Conservation (phyloP, 148 eudicot species). For the Silene latifolia region DNA sequence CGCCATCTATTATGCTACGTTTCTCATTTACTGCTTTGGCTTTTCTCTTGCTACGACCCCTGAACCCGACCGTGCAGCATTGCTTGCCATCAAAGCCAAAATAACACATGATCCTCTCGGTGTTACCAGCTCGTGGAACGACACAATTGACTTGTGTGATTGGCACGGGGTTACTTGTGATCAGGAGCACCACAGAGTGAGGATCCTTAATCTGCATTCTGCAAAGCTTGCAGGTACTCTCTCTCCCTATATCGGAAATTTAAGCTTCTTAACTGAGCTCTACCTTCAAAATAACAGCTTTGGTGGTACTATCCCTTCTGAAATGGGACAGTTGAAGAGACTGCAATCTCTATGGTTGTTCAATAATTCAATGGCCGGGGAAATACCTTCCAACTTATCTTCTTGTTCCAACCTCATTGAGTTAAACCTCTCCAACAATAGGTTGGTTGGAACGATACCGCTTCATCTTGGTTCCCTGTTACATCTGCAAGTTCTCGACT, state of each 20-base stretch:
- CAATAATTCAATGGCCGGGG: constrained; percentile 24
- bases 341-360: neutral
- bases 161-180: constrained; percentile 22
- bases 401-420: neutral
- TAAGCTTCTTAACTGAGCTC: constrained; percentile 10
- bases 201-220: neutral
- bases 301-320: constrained; percentile 23
- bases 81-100: constrained; percentile 20
- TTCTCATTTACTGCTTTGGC: neutral
- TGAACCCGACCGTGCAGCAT: constrained; percentile 8
- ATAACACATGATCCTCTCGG: constrained; percentile 20
- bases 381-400: constrained; percentile 18
- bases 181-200: constrained; percentile 13
- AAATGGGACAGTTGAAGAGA: constrained; percentile 20
- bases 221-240: neutral
- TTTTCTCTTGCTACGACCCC: neutral
- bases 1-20: neutral
- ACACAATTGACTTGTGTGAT: constrained; percentile 9
- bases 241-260: constrained; percentile 23
- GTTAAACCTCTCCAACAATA: constrained; percentile 11
- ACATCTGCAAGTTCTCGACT: neutral
- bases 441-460: constrained; percentile 22
- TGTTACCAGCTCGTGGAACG: constrained; percentile 18
- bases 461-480: constrained; percentile 11
- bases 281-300: constrained; percentile 12